phyloP scores from a whole-genome alignment of 495 filamentous ascomycete species.

The Pyrenula massariospora region DNA sequence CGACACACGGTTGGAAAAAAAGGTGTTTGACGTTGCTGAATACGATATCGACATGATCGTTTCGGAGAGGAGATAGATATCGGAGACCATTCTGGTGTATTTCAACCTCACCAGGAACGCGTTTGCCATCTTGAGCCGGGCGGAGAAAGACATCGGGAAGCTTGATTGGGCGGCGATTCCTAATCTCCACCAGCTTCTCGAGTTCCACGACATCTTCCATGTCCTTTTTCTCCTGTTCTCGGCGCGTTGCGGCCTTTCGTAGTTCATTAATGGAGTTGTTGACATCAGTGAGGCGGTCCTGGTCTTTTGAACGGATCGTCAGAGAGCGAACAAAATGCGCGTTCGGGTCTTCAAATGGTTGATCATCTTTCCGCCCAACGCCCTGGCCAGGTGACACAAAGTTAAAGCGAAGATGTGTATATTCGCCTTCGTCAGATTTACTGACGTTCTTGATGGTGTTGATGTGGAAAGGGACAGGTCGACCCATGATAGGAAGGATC shows the following conservation, averaged over 20 bases:
- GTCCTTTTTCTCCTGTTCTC: slow-evolving; percentile 97
- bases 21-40: slow-evolving; percentile 98
- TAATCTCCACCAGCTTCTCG: slow-evolving; percentile 85
- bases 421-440: slow-evolving; percentile 90
- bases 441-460: slow-evolving; percentile 98
- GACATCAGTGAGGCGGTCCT: slow-evolving; percentile 76
- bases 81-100: slow-evolving; percentile 98
- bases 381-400: slow-evolving; percentile 95
- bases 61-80: slow-evolving; percentile 78
- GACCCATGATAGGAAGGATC: slow-evolving; percentile 91
- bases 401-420: slow-evolving; percentile 89
- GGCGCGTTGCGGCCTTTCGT: slow-evolving; percentile 77
- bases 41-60: slow-evolving; percentile 79
- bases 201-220: slow-evolving; percentile 99
- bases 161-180: slow-evolving; percentile 77
- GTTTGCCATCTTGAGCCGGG: slow-evolving; percentile 89
- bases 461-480: slow-evolving; percentile 97
- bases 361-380: slow-evolving; percentile 94
- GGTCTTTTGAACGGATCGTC: slow-evolving; percentile 84
- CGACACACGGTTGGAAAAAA: slow-evolving; percentile 95
- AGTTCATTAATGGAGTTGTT: slow-evolving; percentile 84
- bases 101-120: slow-evolving; percentile 86
- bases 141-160: slow-evolving; percentile 89
- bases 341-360: slow-evolving; percentile 91
- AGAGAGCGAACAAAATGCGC: slow-evolving; percentile 94